Evolutionary conservation across 176 grass and related monocot genomes (phyloP).

Genomic region (Saccharum spontaneum): DNA sequence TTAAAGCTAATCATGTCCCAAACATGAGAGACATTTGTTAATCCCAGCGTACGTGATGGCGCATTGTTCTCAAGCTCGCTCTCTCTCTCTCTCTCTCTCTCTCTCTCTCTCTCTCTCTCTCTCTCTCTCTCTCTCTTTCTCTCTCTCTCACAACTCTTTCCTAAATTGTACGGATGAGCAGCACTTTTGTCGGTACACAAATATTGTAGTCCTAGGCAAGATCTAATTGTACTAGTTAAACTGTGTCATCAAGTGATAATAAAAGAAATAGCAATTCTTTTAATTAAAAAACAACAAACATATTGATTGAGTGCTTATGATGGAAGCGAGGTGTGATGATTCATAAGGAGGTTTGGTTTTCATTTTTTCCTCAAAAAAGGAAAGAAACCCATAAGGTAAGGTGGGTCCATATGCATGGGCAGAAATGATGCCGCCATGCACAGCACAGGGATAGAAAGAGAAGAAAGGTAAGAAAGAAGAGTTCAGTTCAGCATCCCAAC

Average conservation of each 20-base stretch:
- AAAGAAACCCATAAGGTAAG: not conserved
- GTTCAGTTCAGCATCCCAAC: slow-evolving; percentile 33
- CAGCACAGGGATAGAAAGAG: slow-evolving; percentile 33
- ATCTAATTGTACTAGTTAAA: not conserved
- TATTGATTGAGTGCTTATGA: slow-evolving; percentile 28
- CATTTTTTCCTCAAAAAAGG: not conserved
- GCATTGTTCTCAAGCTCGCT: not conserved
- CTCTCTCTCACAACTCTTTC: not conserved
- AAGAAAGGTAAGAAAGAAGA: slow-evolving; percentile 24
- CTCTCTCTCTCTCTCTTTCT: not conserved
- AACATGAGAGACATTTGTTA: slow-evolving; percentile 17
- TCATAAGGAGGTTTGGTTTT: not conserved
- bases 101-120: not conserved
- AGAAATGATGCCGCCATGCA: slow-evolving; percentile 43
- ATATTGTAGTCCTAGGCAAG: not conserved
- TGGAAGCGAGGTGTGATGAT: not conserved
- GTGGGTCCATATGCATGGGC: slow-evolving; percentile 35
- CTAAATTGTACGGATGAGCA: slow-evolving; percentile 17
- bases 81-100: not conserved
- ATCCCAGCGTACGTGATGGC: slow-evolving; percentile 25
- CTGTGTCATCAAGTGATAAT: not conserved
- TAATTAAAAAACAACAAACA: not conserved
- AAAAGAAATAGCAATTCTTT: not conserved
- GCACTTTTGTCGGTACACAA: not conserved
- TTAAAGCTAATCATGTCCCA: slow-evolving; percentile 49